Conservation (phyloP, 1,284 basidiomycete species). For the Pholiota adiposa region DNA sequence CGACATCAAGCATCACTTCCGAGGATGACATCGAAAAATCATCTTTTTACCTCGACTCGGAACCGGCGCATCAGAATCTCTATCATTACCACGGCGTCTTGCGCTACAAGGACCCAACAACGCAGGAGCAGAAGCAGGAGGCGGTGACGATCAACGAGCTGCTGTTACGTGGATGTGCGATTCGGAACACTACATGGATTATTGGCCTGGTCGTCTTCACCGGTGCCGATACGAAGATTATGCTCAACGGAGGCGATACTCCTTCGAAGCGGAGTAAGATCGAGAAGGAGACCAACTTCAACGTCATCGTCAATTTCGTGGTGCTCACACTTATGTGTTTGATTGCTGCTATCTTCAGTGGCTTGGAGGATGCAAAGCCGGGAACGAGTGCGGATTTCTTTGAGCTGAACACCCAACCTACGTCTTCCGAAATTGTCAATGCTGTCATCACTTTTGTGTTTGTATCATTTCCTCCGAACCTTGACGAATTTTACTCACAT, state of each 20-base stretch:
- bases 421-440: constrained; percentile 70
- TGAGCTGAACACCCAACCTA: constrained; percentile 69
- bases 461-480: constrained; percentile 33
- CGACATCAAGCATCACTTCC: constrained; percentile 76
- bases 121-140: constrained; percentile 61
- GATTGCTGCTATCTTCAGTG: constrained; percentile 75
- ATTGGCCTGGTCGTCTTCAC: constrained; percentile 96
- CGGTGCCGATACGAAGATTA: constrained; percentile 96
- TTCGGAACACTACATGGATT: constrained; percentile 95
- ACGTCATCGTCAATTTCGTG: constrained; percentile 93
- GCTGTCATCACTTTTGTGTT: constrained; percentile 91
- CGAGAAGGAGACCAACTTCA: constrained; percentile 98
- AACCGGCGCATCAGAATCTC: constrained; percentile 92
- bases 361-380: constrained; percentile 64
- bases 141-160: constrained; percentile 91
- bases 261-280: constrained; percentile 96
- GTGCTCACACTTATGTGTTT: constrained; percentile 83
- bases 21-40: constrained; percentile 93
- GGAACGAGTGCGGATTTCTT: constrained; percentile 78
- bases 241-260: constrained; percentile 93
- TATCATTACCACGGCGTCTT: constrained; percentile 91
- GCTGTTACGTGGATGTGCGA: constrained; percentile 87
- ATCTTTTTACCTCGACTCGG: constrained; percentile 88
- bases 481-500: constrained; percentile 10
- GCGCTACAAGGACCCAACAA: constrained; percentile 64